Evolutionary conservation across 805 yeast species (phyloP).

Genomic region (Suhomyces pyralidae): DNA sequence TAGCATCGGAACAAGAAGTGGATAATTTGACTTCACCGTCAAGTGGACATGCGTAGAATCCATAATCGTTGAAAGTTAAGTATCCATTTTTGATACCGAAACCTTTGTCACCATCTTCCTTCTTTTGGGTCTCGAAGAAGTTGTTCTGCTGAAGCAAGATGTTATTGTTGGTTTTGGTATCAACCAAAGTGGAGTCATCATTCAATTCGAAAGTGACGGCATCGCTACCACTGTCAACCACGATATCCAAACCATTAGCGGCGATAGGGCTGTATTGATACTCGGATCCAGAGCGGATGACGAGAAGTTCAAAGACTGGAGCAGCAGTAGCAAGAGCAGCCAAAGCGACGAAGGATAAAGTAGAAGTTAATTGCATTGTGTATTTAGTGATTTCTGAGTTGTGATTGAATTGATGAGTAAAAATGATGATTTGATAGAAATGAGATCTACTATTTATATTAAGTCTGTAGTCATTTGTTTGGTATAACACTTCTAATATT

Average conservation of each 20-base stretch:
- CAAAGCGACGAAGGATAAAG: slow-evolving; percentile 18
- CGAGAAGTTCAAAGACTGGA: slow-evolving; percentile 16
- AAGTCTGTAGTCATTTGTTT: neutral
- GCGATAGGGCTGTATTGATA: slow-evolving; percentile 18
- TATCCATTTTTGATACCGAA: slow-evolving; percentile 11
- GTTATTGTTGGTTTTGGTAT: slow-evolving; percentile 14
- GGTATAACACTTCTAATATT: neutral
- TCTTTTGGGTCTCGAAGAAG: slow-evolving; percentile 2
- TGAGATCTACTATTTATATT: neutral
- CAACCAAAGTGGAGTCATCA: slow-evolving; percentile 22
- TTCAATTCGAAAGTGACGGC: slow-evolving; percentile 17
- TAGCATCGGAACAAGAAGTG: slow-evolving; percentile 6
- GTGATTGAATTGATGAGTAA: slow-evolving; percentile 1
- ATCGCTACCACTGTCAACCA: slow-evolving; percentile 9
- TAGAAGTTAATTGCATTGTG: slow-evolving; percentile 12
- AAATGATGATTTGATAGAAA: neutral
- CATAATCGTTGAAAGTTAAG: slow-evolving; percentile 9
- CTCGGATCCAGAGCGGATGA: slow-evolving; percentile 24
- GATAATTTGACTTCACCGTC: slow-evolving; percentile 6
- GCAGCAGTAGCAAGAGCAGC: slow-evolving; percentile 25
- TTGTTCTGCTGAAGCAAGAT: slow-evolving; percentile 9
- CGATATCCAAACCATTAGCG: slow-evolving; percentile 6
- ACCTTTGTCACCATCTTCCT: slow-evolving; percentile 5
- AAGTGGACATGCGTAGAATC: slow-evolving; percentile 12
- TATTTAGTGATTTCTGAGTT: slow-evolving; percentile 1